Evolutionary conservation across 1,284 basidiomycete genomes (phyloP).

Genomic region (Rhodotorula sp.): DNA sequence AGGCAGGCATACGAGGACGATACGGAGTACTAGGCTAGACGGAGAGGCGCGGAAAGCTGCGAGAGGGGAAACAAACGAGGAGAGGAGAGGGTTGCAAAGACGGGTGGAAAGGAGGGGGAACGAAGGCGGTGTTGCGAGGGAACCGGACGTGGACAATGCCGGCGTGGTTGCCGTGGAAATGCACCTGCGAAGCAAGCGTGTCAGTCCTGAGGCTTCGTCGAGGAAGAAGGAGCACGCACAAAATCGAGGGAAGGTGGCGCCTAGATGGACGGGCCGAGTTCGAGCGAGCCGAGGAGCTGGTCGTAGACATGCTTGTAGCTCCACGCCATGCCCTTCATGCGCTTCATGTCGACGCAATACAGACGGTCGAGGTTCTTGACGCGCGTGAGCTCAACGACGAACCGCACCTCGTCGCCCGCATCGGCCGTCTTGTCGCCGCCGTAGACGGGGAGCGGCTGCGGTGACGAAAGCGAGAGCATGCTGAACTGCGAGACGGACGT

Average conservation of each 20-base stretch:
- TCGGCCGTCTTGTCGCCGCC: conserved; percentile 70
- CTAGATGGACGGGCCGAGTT: conserved; percentile 24
- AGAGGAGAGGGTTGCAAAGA: not conserved
- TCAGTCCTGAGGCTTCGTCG: too few relatives aligned
- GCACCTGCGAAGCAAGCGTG: too few relatives aligned
- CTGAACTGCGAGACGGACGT: conserved; percentile 34
- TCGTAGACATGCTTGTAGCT: conserved; percentile 94
- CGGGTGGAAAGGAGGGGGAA: too few relatives aligned
- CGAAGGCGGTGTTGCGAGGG: not conserved
- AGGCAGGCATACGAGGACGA: not conserved
- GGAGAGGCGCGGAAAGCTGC: too few relatives aligned
- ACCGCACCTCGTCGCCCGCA: conserved; percentile 87
- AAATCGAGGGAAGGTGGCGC: not conserved
- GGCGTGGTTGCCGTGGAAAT: too few relatives aligned
- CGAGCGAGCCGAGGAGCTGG: conserved; percentile 28
- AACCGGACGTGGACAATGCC: too few relatives aligned
- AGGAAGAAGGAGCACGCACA: not conserved
- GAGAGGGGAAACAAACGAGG: not conserved
- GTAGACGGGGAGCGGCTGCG: conserved; percentile 61
- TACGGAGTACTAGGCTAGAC: not conserved
- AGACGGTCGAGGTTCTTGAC: conserved; percentile 83
- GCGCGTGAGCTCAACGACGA: conserved; percentile 85
- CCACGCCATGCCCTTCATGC: conserved; percentile 73
- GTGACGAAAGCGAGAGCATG: conserved; percentile 23
- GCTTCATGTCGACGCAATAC: conserved; percentile 82